Evolutionary conservation across 371 early-diverging fungal genomes (phyloP), one percentile per base, ranked within the genome.

Genomic region (Coemansia sp.): DNA sequence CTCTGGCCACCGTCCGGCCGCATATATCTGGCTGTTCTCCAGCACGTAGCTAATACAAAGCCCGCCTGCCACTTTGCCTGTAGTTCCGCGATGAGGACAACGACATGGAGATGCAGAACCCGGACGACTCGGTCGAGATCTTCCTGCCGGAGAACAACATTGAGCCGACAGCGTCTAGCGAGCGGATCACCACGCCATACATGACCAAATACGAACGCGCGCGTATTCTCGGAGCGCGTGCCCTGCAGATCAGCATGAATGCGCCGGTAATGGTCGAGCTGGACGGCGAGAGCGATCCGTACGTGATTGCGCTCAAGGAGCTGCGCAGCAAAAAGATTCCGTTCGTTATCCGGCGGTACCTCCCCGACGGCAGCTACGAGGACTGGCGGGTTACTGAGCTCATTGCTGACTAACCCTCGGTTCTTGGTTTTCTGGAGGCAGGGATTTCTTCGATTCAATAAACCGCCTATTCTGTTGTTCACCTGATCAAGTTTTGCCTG

Each of bases 201-300:
- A 94, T 99, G 95, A 99, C 99, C 49, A 99, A 99, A 81, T 99
- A 98, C 81, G 99, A 99, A 81, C 89, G 93, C 57, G 99, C 99
- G 47, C 86, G 98, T 66, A 88, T 99, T 54, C 83, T 99, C 43
- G 99, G 99, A 34, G 92, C 95, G 4, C 85, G 93, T 16, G 93
- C 93, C 6, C 82, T 91, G 60, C 92, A 92, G 71, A 85, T 92
- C 76, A 94, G 94, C 82, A 93, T 98, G 89, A 97, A 97, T 79
- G 99, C 99, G 26, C 99, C 99, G 20, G 94, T 97, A 30, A 88
- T 99, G 86, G 97, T 99, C 20, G 98, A 99, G 67, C 84, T 97
- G 52, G 94, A 92, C 51, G 96, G 97, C 45, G 98, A 99, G 79
- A 89, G 94, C 12, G 99, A 99, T 82, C 94, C 99, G 38, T 82